Base-by-base conservation (phyloP, 306 rosid genomes). In the Cucurbita argyrosperma region DNA sequence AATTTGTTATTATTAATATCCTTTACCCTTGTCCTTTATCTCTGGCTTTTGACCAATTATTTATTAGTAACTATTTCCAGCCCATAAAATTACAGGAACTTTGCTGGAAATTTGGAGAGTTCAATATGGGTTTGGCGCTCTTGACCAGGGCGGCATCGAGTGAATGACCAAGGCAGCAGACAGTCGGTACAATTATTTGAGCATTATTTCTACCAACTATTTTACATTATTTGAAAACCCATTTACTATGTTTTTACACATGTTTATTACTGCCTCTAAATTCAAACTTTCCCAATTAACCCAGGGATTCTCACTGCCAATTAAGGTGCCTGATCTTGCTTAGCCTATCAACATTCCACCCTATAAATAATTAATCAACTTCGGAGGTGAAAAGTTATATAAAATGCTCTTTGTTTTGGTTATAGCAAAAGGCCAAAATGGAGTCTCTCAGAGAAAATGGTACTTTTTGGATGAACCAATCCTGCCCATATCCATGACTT, bases 181-280 rank as follows among this genome's bases (percentile, higher is more conserved):
- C 40, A 23, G 46, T 50, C 7, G 56, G 74, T 68, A 47, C 54
- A 23, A 13, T 21, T 47, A 12, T 49, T 68, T 40, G 47, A 68
- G 47, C 56, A 68, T 68, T 47, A 50, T 50, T 70, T 38, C 74
- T 47, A 15, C 74, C 59, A 70, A 70, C 59, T 70, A 46, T 70
- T 70, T 63, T 50, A 30, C 74, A 70, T 70, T 70, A 70, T 49
- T 70, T 50, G 46, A 70, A 70, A 46, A 50, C 37, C 21, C 56
- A 46, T 68, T 67, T 68, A 68, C 56, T 68, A 7, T 47, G 42
- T 46, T 56, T 67, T 6, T 26, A 47, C 21, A 26, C 4, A 23
- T 37, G 21, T 15, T 13, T 50, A n/a, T 49, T 69, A 26, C 49
- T 21, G 56, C 39, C 46, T 26, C 21, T 3, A 49, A 69, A 69